Percentiles rank a stretch among this genome's conserved stretches.
Evolutionary conservation across 106 monocot genomes (phyloP).

Genomic region (Dendrobium catenatum): DNA sequence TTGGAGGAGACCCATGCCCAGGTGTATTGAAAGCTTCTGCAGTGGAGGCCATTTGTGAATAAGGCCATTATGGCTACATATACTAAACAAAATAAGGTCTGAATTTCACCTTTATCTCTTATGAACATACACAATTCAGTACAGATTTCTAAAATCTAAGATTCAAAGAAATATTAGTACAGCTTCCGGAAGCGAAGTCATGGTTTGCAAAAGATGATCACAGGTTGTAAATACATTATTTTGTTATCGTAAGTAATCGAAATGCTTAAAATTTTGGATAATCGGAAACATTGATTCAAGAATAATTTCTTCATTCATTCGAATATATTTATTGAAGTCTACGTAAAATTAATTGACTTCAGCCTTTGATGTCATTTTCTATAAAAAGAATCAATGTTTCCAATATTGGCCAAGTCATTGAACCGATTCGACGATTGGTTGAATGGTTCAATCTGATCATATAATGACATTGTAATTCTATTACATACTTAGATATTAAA

Average conservation of each 20-base stretch:
- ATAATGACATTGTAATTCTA: no score
- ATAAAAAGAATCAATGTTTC: no score
- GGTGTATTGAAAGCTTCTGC: slow-evolving; percentile 2
- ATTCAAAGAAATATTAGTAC: neutral
- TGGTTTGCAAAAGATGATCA: neutral
- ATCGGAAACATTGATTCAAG: no score
- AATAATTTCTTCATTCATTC: no score
- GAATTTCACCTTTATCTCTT: neutral
- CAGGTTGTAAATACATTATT: neutral
- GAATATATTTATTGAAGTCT: no score
- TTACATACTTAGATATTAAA: no score
- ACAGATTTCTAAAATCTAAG: neutral
- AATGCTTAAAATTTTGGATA: neutral
- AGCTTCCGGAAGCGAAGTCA: neutral
- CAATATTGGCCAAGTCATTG: no score
- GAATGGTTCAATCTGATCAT: no score
- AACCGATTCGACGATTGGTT: no score
- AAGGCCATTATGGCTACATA: neutral
- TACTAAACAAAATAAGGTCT: neutral
- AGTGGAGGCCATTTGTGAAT: slow-evolving; percentile 4
- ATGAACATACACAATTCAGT: neutral
- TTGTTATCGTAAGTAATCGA: neutral
- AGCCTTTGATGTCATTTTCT: no score
- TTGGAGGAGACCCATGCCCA: slow-evolving; percentile 6
- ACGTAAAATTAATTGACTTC: no score